Percentiles rank a stretch among this genome's conserved stretches.
These are phyloP conservation scores for Clitopilus hobsonii DNA, from an alignment of 768 basidiomycete genomes.

Conservation along the genomic window DNA sequence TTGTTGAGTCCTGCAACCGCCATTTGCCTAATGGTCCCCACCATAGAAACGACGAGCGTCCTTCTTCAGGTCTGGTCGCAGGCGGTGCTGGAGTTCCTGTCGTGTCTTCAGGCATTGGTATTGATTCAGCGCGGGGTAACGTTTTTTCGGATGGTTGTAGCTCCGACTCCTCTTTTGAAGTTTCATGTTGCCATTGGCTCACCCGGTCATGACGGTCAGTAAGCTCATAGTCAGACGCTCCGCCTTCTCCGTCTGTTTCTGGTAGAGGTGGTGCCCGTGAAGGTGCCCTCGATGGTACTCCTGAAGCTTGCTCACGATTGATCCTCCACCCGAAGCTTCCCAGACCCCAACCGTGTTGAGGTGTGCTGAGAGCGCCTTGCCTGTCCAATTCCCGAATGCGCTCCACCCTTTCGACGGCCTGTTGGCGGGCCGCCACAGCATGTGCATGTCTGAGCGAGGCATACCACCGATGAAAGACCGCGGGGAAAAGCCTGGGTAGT, in stretches of 20 bases:
- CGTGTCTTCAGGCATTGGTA: neutral
- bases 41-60: constrained; percentile 60
- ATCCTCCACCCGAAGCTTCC: constrained; percentile 57
- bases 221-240: neutral
- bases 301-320: constrained; percentile 7
- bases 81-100: constrained; percentile 5
- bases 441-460: constrained; percentile 65
- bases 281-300: too few relatives aligned
- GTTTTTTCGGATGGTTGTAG: too few relatives aligned
- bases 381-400: constrained; percentile 61
- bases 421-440: constrained; percentile 61
- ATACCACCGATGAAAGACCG: constrained; percentile 49
- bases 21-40: constrained; percentile 75
- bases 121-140: neutral
- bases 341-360: constrained; percentile 61
- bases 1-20: constrained; percentile 74
- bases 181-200: neutral
- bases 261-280: too few relatives aligned
- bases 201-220: neutral
- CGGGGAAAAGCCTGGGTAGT: constrained; percentile 33
- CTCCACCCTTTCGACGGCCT: constrained; percentile 64
- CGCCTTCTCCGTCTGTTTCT: neutral
- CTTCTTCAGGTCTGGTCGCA: constrained; percentile 6
- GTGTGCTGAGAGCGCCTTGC: constrained; percentile 19
- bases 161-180: neutral